Evolutionary conservation across 495 filamentous ascomycete species (phyloP).

Genomic region (Letharia lupina): DNA sequence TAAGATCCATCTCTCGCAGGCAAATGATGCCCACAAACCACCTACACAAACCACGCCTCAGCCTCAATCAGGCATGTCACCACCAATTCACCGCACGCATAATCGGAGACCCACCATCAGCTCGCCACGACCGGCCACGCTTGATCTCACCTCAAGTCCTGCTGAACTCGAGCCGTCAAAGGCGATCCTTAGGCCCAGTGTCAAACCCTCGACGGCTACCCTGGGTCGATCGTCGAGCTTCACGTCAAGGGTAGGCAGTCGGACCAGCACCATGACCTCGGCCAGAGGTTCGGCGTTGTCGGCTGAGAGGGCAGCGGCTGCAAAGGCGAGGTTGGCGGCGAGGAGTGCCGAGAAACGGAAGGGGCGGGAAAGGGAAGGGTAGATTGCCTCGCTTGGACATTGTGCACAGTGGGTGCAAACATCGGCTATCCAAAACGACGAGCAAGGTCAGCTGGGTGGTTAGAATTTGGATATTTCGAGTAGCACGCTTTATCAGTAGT

Average conservation of each 20-base stretch:
- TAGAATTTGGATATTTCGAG: neutral
- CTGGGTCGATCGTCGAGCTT: constrained; percentile 19
- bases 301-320: constrained; percentile 52
- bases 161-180: constrained; percentile 5
- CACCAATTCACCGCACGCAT: neutral
- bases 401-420: neutral
- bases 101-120: neutral
- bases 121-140: constrained; percentile 8
- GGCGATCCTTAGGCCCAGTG: neutral
- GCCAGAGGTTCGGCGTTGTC: constrained; percentile 38
- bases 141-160: constrained; percentile 8
- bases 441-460: neutral
- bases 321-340: constrained; percentile 53
- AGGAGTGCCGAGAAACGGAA: constrained; percentile 38
- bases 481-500: neutral
- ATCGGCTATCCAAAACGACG: neutral
- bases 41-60: neutral
- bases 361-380: constrained; percentile 27
- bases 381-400: neutral
- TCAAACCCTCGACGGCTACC: constrained; percentile 1
- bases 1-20: neutral
- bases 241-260: constrained; percentile 25
- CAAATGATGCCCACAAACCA: neutral
- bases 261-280: constrained; percentile 26
- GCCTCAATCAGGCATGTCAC: neutral